phyloP scores from a whole-genome alignment of 805 yeast species.

The Komagataella populi region DNA sequence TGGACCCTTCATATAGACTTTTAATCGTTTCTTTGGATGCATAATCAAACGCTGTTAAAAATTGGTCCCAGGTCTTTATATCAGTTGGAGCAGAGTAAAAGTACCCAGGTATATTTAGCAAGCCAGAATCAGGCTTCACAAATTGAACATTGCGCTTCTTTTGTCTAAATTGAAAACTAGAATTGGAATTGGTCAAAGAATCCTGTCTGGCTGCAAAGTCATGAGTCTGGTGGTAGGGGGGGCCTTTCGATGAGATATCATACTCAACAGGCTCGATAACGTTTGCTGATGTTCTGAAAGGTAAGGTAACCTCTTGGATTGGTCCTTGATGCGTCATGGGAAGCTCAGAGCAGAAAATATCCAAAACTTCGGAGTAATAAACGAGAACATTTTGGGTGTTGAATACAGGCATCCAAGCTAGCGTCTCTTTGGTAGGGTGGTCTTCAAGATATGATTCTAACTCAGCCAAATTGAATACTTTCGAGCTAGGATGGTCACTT shows the following conservation, averaged over 20 bases:
- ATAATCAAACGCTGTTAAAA: constrained; percentile 32
- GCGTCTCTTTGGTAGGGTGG: constrained; percentile 7
- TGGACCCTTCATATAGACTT: constrained; percentile 35
- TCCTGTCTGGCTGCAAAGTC: not conserved
- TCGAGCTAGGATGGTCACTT: not conserved
- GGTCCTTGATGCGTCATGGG: constrained; percentile 26
- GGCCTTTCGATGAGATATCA: not conserved
- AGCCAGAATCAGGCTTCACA: constrained; percentile 5
- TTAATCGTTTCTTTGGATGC: constrained; percentile 34
- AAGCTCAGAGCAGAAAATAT: constrained; percentile 41
- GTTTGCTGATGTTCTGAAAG: not conserved
- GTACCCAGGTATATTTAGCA: constrained; percentile 18
- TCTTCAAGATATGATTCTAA: constrained; percentile 7
- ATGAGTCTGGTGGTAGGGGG: not conserved
- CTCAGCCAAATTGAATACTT: constrained; percentile 1
- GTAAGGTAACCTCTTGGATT: constrained; percentile 1
- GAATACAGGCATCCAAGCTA: constrained; percentile 52
- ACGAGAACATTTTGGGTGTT: constrained; percentile 40
- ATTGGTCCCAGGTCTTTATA: constrained; percentile 43
- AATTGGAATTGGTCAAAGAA: not conserved
- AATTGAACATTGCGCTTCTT: not conserved
- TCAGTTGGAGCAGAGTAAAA: constrained; percentile 53
- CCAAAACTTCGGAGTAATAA: constrained; percentile 46
- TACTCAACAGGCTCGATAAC: not conserved
- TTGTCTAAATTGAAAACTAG: not conserved